Evolutionary conservation across 768 basidiomycete species (phyloP), one percentile per base, ranked within the genome.

Genomic region (Lyophyllum decastes): DNA sequence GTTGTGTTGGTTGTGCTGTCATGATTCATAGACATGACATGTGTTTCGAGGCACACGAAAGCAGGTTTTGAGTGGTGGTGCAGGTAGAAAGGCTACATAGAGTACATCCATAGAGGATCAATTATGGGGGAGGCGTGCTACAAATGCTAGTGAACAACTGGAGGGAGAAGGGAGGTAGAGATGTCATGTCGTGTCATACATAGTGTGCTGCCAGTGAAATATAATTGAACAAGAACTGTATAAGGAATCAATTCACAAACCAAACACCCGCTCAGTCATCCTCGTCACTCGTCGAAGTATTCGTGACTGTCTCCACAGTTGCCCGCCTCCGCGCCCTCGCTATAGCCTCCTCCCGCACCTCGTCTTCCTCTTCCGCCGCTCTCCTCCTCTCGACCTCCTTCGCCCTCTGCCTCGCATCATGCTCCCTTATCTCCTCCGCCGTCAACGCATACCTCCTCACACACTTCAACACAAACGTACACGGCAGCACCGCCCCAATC

Each of bases 391-490:
- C 45, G 22, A 49, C 55, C 43, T 59, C 55, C 21, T 12, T 22
- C 30, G 49, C 46, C 49, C 65, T 66, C 68, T 70, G 64, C 52
- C 81, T 68, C 17, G 62, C 72, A 49, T 79, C 78, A 58, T 80
- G 76, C 34, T 85, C 82, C 55, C 72, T 71, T 24, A 78, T 52
- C 68, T 88, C 87, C 49, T 79, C 71, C 58, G 75, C 72, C 38
- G 78, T 81, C 70, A 83, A 69, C 25, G 78, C 72, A 61, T 81
- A 81, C 34, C 74, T 71, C 22, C 69, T 74, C 33, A 76, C 52
- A 65, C 86, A 88, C 62, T 77, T 75, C 55, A 91, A 63, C 61
- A 84, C 81, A 61, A 87, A 84, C 52, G 81, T 81, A 70, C 85
- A 84, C 35, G 89, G 85, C 21, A 85, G 64, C 17, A 71, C 66